Conservation (phyloP, 371 early-diverging fungal species). For the Rhizopus sp. region DNA sequence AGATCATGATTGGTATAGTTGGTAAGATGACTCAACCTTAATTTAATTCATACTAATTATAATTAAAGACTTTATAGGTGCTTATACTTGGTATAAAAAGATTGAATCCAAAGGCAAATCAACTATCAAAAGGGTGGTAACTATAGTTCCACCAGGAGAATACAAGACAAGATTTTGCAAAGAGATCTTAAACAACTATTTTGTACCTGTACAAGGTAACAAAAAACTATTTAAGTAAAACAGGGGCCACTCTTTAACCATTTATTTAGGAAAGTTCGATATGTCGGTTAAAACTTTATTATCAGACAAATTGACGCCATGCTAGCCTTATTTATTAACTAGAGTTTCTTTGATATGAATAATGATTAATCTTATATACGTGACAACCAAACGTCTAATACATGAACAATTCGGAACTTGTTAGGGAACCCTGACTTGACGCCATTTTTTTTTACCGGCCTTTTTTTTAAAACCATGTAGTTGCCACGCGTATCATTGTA, state of each 20-base stretch:
- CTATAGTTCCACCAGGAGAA: slow-evolving; percentile 88
- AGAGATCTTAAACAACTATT: slow-evolving; percentile 81
- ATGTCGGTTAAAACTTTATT: background rate
- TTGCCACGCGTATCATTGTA: slow-evolving; percentile 3
- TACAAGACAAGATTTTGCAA: slow-evolving; percentile 86
- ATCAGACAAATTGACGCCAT: too few relatives aligned
- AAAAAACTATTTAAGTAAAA: background rate
- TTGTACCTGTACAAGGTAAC: slow-evolving; percentile 75
- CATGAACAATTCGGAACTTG: too few relatives aligned
- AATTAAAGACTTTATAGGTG: slow-evolving; percentile 83
- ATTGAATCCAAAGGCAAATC: slow-evolving; percentile 92
- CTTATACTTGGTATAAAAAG: slow-evolving; percentile 95
- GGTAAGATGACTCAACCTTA: slow-evolving; percentile 39
- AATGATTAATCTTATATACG: too few relatives aligned
- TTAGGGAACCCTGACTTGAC: too few relatives aligned
- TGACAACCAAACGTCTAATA: too few relatives aligned
- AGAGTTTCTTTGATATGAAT: too few relatives aligned
- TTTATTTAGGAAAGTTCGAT: slow-evolving; percentile 33
- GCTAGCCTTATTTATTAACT: too few relatives aligned
- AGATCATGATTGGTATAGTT: slow-evolving; percentile 91
- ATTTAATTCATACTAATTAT: background rate
- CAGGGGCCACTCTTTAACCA: background rate
- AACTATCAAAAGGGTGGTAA: slow-evolving; percentile 79
- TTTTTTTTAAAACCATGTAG: too few relatives aligned
- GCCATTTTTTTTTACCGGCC: too few relatives aligned